Evolutionary conservation across 192 early-diverging fungal species (phyloP), one percentile per base, ranked within the genome.

Genomic region (Piromyces finnis): DNA sequence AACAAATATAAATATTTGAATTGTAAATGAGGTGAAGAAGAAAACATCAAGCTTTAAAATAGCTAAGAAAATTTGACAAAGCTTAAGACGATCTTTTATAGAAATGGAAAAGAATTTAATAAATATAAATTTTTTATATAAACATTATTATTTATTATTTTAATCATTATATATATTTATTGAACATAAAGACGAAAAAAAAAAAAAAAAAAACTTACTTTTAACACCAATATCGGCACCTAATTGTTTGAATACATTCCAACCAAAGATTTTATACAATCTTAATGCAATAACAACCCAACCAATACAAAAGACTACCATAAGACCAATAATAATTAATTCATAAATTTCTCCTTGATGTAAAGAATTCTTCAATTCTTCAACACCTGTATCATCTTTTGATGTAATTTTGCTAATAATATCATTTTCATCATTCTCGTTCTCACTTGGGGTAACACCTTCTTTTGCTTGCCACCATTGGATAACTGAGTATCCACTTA

Each of bases 1-100:
- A 27, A 27, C 26, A 0, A 68, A 68, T 1, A 68, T 18, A n/a
- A 68, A 3, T 5, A n/a, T 26, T 68, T 68, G 51, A 17, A 78
- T 37, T n/a, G 89, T 87, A 81, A 94, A 94, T 17, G 87, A 88
- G 11, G 93, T 77, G 80, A 94, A 94, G 86, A 96, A 96, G 85
- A 94, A 95, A 2, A 95, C 84, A 78, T 94, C 94, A 18, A 95
- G 80, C 84, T 96, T 96, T 41, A 96, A 85, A 18, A 95, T 84
- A 79, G 94, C 85, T 78, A 96, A 82, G 80, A 94, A 94, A 80
- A 96, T 90, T 78, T 95, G 93, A 84, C 94, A 94, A 32, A 88
- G 30, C 51, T 81, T 86, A 32, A 90, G 83, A 16, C 86, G 86
- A 32, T 87, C 51, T 68, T 68, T 68, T 22, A 5, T 14, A 14